phyloP scores from a whole-genome alignment of 257 asterid genomes.

The Misopates orontium region DNA sequence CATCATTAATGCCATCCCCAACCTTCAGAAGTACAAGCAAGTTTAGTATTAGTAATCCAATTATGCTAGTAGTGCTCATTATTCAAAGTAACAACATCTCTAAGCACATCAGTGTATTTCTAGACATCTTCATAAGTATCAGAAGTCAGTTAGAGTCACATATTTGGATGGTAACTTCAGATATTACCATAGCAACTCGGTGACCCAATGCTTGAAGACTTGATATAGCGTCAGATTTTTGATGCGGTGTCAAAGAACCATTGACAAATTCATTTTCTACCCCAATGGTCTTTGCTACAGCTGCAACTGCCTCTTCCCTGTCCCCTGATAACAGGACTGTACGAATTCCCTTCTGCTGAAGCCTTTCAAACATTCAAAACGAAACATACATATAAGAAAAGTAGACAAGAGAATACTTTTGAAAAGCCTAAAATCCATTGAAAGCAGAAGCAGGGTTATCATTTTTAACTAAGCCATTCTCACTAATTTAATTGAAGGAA shows the following conservation, averaged over 20 bases:
- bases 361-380: slow-evolving; percentile 48
- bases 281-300: slow-evolving; percentile 76
- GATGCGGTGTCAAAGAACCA: slow-evolving; percentile 81
- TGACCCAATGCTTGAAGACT: slow-evolving; percentile 83
- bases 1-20: slow-evolving; percentile 98
- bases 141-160: slow-evolving; percentile 3
- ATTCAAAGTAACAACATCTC: neutral
- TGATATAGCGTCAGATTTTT: slow-evolving; percentile 73
- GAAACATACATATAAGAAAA: slow-evolving; percentile 15
- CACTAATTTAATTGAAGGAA: slow-evolving; percentile 4
- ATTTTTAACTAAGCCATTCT: neutral
- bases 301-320: slow-evolving; percentile 99
- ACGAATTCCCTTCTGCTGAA: slow-evolving; percentile 75
- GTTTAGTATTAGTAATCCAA: neutral
- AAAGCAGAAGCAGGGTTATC: slow-evolving; percentile 19
- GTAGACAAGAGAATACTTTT: slow-evolving; percentile 8
- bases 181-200: slow-evolving; percentile 84
- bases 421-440: slow-evolving; percentile 12
- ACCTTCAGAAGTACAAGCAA: slow-evolving; percentile 54
- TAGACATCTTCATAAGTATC: neutral
- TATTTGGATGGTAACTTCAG: neutral
- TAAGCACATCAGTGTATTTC: neutral
- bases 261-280: slow-evolving; percentile 63
- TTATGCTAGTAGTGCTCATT: neutral
- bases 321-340: slow-evolving; percentile 90